phyloP scores from a whole-genome alignment of 129 eudicot genomes.

The Lactuca sativa region DNA sequence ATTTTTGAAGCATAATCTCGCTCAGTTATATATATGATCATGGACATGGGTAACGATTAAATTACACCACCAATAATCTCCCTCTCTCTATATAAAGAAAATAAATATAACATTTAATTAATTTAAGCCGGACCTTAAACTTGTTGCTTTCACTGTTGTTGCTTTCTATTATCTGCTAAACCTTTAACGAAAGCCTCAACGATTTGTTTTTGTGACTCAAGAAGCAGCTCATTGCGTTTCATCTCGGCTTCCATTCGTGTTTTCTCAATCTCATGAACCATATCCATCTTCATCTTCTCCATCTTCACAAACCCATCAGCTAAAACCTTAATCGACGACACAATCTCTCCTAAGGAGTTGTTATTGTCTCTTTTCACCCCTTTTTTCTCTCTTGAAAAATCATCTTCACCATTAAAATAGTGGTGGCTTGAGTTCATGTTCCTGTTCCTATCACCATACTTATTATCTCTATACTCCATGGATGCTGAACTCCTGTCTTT shows the following conservation, averaged over 20 bases:
- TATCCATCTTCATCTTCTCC: constrained; percentile 95
- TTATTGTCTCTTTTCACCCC: constrained; percentile 44
- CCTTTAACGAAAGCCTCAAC: constrained; percentile 82
- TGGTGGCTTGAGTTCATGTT: constrained; percentile 26
- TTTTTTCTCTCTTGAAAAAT: constrained; percentile 25
- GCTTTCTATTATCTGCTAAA: constrained; percentile 45
- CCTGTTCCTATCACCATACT: constrained; percentile 31
- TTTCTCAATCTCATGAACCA: constrained; percentile 82
- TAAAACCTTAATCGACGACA: constrained; percentile 55
- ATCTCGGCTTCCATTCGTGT: constrained; percentile 79
- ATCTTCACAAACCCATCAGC: constrained; percentile 85
- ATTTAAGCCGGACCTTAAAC: constrained; percentile 17
- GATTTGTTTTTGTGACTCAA: constrained; percentile 73
- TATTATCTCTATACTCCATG: constrained; percentile 19
- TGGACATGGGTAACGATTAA: constrained; percentile 9
- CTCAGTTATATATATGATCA: constrained; percentile 13
- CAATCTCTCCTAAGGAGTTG: constrained; percentile 53
- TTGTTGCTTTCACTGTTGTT: constrained; percentile 11
- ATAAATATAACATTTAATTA: constrained; percentile 11
- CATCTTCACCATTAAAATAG: constrained; percentile 10
- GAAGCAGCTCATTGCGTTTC: constrained; percentile 67
- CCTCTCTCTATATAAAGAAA: neutral
- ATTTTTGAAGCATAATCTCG: constrained; percentile 9
- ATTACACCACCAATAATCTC: constrained; percentile 15
- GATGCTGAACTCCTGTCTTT: constrained; percentile 31